Conservation (phyloP, 192 early-diverging fungal species). For the Backusella luteola region DNA sequence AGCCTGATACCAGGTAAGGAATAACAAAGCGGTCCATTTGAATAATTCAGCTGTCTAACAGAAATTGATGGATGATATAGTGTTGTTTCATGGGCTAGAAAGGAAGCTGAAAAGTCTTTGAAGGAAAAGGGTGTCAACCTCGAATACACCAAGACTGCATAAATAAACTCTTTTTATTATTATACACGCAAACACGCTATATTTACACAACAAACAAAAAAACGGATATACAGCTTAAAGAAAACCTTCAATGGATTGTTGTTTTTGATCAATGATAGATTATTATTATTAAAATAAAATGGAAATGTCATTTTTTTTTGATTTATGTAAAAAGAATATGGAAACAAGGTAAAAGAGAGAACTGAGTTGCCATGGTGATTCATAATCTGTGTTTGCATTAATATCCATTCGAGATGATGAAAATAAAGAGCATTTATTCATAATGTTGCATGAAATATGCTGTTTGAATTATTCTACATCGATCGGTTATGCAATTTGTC, state of each 20-base stretch:
- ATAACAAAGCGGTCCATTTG: neutral
- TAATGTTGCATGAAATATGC: too few species aligned
- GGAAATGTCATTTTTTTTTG: neutral
- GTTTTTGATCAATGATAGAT: constrained; percentile 6
- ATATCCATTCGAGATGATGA: too few species aligned
- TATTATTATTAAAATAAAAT: neutral
- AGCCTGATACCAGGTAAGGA: constrained; percentile 78
- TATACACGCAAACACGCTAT: neutral
- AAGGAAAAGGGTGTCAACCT: constrained; percentile 61
- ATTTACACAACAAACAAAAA: neutral
- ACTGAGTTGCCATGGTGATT: neutral
- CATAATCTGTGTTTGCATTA: too few species aligned
- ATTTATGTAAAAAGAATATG: neutral
- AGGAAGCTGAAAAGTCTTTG: constrained; percentile 75
- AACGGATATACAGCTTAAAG: neutral
- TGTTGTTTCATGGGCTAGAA: constrained; percentile 69
- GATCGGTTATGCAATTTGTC: too few species aligned
- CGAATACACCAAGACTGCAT: constrained; percentile 59
- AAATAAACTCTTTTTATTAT: constrained; percentile 5
- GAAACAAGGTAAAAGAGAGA: neutral
- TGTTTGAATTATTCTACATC: too few species aligned
- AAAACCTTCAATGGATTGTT: neutral
- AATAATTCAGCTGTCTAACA: neutral
- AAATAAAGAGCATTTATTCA: too few species aligned
- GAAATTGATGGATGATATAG: constrained; percentile 35